These are phyloP conservation scores for Hibiscus syriacus DNA, from an alignment of 345 rosid genomes.

Conservation along the genomic window DNA sequence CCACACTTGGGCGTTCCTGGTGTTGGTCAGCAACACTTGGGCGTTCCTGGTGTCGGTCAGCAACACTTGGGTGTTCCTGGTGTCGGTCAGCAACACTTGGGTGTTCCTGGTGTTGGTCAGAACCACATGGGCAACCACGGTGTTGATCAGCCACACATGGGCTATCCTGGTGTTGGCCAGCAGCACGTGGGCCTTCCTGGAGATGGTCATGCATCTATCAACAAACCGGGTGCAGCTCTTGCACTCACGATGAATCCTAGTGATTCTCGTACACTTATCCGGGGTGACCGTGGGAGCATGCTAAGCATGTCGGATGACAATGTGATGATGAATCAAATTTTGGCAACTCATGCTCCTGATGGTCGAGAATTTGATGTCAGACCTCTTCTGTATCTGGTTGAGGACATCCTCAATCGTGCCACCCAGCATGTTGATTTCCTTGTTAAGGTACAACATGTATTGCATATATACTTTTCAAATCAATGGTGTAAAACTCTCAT, in stretches of 20 bases:
- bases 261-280: conserved; percentile 18
- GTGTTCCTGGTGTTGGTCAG: not conserved
- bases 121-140: not conserved
- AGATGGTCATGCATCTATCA: conserved; percentile 11
- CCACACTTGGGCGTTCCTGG: too few species aligned
- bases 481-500: not conserved
- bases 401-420: conserved; percentile 69
- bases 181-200: not conserved
- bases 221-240: not conserved
- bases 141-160: not conserved
- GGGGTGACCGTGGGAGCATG: conserved; percentile 33
- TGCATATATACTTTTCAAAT: not conserved
- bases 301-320: conserved; percentile 50
- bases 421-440: conserved; percentile 26
- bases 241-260: not conserved
- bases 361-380: conserved; percentile 59
- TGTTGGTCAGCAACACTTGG: too few species aligned
- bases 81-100: not conserved
- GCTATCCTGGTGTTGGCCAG: not conserved
- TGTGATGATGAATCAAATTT: conserved; percentile 51
- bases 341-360: conserved; percentile 55
- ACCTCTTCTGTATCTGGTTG: conserved; percentile 51
- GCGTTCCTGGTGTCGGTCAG: too few species aligned
- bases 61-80: too few species aligned
- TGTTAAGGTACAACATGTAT: conserved; percentile 18